These are phyloP conservation scores for Zygoascus hellenicus DNA, from an alignment of 1,139 yeast genomes.

Conservation along the genomic window DNA sequence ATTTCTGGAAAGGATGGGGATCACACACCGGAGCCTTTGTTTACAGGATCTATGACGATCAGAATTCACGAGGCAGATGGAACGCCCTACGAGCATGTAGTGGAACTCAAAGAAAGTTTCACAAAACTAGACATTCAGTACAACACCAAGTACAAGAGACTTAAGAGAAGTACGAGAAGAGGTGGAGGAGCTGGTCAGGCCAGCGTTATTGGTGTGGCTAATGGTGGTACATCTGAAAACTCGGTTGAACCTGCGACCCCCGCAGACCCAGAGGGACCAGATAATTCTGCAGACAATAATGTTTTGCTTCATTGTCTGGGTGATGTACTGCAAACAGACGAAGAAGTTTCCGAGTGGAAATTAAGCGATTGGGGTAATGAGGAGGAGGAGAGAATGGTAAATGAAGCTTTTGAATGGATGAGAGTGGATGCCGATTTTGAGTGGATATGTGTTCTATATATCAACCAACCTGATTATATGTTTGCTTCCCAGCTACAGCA, in stretches of 20 bases:
- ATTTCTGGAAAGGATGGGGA: constrained; percentile 24
- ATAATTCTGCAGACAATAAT: constrained; percentile 28
- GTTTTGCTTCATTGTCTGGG: constrained; percentile 63
- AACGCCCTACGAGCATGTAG: constrained; percentile 98
- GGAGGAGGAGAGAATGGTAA: constrained; percentile 60
- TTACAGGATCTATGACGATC: constrained; percentile 87
- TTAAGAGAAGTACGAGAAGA: constrained; percentile 56
- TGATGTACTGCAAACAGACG: constrained; percentile 57
- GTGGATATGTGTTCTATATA: constrained; percentile 81
- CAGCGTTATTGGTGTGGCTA: constrained; percentile 10
- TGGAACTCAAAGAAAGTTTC: constrained; percentile 76
- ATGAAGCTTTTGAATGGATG: constrained; percentile 96
- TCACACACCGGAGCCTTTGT: constrained; percentile 26
- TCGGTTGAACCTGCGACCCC: neutral
- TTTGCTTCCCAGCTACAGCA: constrained; percentile 88
- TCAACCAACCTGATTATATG: constrained; percentile 94
- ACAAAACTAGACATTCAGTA: constrained; percentile 91
- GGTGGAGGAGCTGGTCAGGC: constrained; percentile 9
- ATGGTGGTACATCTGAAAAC: constrained; percentile 7
- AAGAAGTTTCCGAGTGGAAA: constrained; percentile 66
- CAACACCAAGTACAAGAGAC: constrained; percentile 76
- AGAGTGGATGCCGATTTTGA: constrained; percentile 95
- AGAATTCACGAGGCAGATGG: constrained; percentile 98
- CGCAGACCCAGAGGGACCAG: constrained; percentile 9
- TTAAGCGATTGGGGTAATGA: constrained; percentile 67